Evolutionary conservation across 106 monocot species (phyloP).

Genomic region (Dendrobium huoshanense): DNA sequence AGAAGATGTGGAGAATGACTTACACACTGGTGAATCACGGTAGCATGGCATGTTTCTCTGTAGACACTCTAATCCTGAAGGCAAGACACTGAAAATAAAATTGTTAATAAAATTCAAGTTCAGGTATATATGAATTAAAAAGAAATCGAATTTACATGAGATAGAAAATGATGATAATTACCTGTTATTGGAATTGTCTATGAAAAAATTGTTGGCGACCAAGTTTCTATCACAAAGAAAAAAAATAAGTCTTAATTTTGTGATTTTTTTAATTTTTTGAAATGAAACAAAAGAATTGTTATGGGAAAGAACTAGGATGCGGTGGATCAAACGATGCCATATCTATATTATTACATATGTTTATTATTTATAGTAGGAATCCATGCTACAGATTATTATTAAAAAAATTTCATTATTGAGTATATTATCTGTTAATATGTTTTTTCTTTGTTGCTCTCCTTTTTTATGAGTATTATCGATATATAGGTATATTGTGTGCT

Average conservation of each 20-base stretch:
- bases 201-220: slow-evolving; percentile 79
- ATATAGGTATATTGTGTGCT: too few relatives aligned
- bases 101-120: neutral
- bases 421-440: too few relatives aligned
- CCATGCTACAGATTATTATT: too few relatives aligned
- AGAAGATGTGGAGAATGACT: slow-evolving; percentile 8
- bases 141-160: neutral
- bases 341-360: too few relatives aligned
- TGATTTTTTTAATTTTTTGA: neutral
- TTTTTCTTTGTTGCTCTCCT: too few relatives aligned
- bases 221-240: slow-evolving; percentile 48
- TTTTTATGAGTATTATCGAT: too few relatives aligned
- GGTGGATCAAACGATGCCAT: too few relatives aligned
- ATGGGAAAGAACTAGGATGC: too few relatives aligned
- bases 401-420: too few relatives aligned
- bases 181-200: slow-evolving; percentile 11
- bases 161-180: slow-evolving; percentile 9
- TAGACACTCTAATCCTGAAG: slow-evolving; percentile 30
- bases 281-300: neutral
- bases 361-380: too few relatives aligned
- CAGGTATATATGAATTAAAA: neutral
- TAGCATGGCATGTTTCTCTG: slow-evolving; percentile 63
- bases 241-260: neutral
- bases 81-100: slow-evolving; percentile 22
- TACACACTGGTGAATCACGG: slow-evolving; percentile 54